Percentiles rank a stretch among this genome's conserved stretches.
Evolutionary conservation across 2,329 filamentous ascomycete species (phyloP).

Genomic region (Fusarium dimerum): DNA sequence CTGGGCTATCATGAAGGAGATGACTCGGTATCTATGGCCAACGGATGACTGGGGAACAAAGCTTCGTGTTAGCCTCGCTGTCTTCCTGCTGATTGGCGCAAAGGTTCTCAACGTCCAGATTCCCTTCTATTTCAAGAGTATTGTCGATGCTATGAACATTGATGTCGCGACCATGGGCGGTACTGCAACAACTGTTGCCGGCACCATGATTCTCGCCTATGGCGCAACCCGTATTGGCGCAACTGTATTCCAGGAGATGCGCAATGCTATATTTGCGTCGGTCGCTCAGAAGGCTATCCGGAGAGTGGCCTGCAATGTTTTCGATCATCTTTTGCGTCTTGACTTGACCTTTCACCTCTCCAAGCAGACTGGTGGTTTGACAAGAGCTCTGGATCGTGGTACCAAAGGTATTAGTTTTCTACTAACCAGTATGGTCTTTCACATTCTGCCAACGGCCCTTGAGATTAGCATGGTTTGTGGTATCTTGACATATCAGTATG

Average conservation of each 20-base stretch:
- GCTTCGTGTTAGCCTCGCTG: constrained; percentile 80
- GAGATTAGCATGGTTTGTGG: constrained; percentile 96
- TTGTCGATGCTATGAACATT: constrained; percentile 97
- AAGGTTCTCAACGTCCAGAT: constrained; percentile 98
- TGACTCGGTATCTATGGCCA: constrained; percentile 95
- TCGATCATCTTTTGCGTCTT: constrained; percentile 82
- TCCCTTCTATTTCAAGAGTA: constrained; percentile 98
- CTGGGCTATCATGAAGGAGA: constrained; percentile 98
- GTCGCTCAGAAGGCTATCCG: constrained; percentile 97
- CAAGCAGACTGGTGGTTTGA: constrained; percentile 92
- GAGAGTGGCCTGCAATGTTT: constrained; percentile 87
- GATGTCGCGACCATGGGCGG: constrained; percentile 86
- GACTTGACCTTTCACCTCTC: constrained; percentile 93
- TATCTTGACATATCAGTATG: constrained; percentile 95
- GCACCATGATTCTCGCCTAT: constrained; percentile 91
- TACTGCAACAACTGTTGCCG: constrained; percentile 84
- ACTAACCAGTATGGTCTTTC: constrained; percentile 97
- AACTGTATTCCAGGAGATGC: constrained; percentile 86
- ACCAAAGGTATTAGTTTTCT: constrained; percentile 99
- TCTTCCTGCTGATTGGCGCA: constrained; percentile 80
- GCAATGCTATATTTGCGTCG: constrained; percentile 95
- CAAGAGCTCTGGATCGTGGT: constrained; percentile 90
- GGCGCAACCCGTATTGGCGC: constrained; percentile 86
- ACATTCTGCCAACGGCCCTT: constrained; percentile 88
- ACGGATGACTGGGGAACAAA: constrained; percentile 75